phyloP scores from a whole-genome alignment of 306 rosid species.

The Bauhinia variegata region DNA sequence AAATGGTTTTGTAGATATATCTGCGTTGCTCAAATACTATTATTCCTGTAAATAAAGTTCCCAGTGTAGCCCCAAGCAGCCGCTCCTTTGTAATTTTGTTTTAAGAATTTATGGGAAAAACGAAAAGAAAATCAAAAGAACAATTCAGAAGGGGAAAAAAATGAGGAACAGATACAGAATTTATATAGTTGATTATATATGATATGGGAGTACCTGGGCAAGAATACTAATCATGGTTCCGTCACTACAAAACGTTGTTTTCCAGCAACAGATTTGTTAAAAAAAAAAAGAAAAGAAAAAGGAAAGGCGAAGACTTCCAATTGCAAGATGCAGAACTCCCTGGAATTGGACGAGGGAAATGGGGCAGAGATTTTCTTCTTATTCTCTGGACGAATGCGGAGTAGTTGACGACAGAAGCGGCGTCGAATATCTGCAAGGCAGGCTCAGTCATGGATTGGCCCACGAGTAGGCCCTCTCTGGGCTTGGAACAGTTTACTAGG shows the following conservation, averaged over 20 bases:
- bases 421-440: too few species aligned
- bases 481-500: too few species aligned
- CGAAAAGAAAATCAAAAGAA: neutral
- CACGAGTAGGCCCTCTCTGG: too few species aligned
- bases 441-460: too few species aligned
- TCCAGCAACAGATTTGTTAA: neutral
- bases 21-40: conserved; percentile 72
- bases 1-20: conserved; percentile 62
- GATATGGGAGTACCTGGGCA: conserved; percentile 65
- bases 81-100: conserved; percentile 72
- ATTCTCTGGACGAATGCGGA: too few species aligned
- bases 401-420: too few species aligned
- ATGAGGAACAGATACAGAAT: neutral
- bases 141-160: neutral
- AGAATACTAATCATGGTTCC: conserved; percentile 75
- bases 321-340: conserved; percentile 1
- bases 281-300: neutral
- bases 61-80: conserved; percentile 77
- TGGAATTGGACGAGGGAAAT: neutral
- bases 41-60: conserved; percentile 62
- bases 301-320: conserved; percentile 5
- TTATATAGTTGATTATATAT: neutral
- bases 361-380: neutral
- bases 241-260: neutral
- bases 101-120: neutral